Evolutionary conservation across 306 rosid species (phyloP).

Genomic region (Crotalaria pallida): DNA sequence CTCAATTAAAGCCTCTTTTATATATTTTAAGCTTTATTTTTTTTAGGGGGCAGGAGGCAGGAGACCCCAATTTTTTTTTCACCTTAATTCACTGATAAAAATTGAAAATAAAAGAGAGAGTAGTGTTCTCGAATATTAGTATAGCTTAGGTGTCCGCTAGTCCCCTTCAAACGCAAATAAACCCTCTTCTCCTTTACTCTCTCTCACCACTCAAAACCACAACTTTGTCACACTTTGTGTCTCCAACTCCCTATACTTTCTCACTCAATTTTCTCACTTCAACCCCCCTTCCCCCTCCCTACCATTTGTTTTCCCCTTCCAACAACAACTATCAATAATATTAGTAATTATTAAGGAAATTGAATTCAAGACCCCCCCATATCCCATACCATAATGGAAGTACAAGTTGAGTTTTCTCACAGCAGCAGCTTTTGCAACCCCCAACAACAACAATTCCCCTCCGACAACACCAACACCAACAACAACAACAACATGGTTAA

Average conservation of each 20-base stretch:
- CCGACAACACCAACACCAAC: slow-evolving; percentile 24
- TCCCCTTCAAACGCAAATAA: slow-evolving; percentile 69
- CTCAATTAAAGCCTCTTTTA: slow-evolving; percentile 36
- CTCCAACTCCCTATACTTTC: slow-evolving; percentile 30
- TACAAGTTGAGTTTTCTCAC: slow-evolving; percentile 49
- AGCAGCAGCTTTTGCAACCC: slow-evolving; percentile 26
- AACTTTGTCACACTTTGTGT: slow-evolving; percentile 39
- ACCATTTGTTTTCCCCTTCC: slow-evolving; percentile 14
- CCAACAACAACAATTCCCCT: slow-evolving; percentile 32
- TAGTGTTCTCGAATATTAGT: slow-evolving; percentile 20
- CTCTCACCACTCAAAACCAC: slow-evolving; percentile 44
- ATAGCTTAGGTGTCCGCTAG: slow-evolving; percentile 58
- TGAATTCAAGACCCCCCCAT: no score
- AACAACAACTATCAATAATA: background rate
- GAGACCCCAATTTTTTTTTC: slow-evolving; percentile 1
- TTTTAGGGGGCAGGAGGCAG: background rate
- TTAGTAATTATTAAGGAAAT: no score
- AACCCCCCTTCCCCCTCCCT: background rate
- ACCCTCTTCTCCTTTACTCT: slow-evolving; percentile 31
- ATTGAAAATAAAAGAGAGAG: background rate
- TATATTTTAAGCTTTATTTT: background rate
- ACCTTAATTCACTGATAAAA: background rate
- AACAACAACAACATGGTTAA: slow-evolving; percentile 10
- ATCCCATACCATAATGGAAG: no score
- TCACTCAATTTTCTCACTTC: slow-evolving; percentile 23